Conservation (phyloP, 2,329 filamentous ascomycete genomes). For the Aspergillus fijiensis region DNA sequence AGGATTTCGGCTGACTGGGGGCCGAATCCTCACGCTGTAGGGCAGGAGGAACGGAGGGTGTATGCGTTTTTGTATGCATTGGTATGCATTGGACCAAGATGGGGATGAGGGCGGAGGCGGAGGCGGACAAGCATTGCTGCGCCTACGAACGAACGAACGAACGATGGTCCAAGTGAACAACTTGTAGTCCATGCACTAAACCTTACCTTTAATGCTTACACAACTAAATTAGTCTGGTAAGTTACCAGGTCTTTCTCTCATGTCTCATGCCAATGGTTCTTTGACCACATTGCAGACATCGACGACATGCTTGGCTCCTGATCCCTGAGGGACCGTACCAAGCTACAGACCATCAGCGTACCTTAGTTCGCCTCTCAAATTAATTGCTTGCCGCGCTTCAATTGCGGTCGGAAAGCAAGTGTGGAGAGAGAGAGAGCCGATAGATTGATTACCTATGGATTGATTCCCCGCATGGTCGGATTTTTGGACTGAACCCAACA, state of each 20-base stretch:
- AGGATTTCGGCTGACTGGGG: slow-evolving; percentile 3
- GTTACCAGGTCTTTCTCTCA: not conserved
- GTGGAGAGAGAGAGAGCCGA: not conserved
- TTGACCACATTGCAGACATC: not conserved
- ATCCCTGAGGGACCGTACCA: too few species aligned
- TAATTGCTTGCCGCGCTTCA: not conserved
- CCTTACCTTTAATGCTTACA: not conserved
- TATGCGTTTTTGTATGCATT: not conserved
- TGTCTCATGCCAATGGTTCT: not conserved
- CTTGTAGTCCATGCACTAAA: not conserved
- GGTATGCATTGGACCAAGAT: too few species aligned
- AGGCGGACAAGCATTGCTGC: too few species aligned
- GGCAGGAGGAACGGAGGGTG: not conserved
- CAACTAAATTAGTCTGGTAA: not conserved
- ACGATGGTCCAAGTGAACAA: too few species aligned
- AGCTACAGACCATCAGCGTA: too few species aligned
- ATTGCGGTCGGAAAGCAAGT: not conserved
- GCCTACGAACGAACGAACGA: too few species aligned
- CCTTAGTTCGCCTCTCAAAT: not conserved
- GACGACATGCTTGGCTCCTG: not conserved
- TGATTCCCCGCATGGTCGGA: not conserved
- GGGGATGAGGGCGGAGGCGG: too few species aligned
- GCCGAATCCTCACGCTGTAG: slow-evolving; percentile 1
- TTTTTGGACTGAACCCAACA: not conserved
- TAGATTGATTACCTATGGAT: not conserved